phyloP scores from a whole-genome alignment of 495 filamentous ascomycete species.

The Penicillium cataractarum region DNA sequence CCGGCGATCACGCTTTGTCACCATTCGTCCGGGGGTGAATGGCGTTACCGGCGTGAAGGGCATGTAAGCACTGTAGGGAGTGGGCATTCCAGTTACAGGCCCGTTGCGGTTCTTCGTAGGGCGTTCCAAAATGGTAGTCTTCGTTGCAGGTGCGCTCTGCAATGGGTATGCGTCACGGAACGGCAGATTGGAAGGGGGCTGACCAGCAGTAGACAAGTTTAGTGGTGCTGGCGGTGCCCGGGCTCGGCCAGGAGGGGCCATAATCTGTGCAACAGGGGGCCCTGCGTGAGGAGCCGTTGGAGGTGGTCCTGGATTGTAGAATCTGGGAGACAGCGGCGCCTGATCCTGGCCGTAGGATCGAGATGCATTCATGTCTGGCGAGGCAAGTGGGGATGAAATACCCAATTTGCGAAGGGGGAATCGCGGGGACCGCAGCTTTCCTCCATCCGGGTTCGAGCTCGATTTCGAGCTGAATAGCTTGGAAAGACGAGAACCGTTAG shows the following conservation, averaged over 20 bases:
- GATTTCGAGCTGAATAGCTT: constrained; percentile 58
- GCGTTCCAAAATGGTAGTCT: constrained; percentile 78
- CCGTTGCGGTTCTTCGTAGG: constrained; percentile 55
- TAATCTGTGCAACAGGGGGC: constrained; percentile 24
- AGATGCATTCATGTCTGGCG: constrained; percentile 45
- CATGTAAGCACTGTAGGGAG: constrained; percentile 90
- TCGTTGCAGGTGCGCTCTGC: constrained; percentile 65
- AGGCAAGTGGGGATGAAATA: constrained; percentile 62
- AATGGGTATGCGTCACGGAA: constrained; percentile 57
- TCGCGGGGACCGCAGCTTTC: constrained; percentile 55
- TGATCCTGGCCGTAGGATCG: constrained; percentile 52
- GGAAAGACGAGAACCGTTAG: constrained; percentile 42
- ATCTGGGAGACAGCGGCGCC: constrained; percentile 59
- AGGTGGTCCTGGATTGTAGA: constrained; percentile 61
- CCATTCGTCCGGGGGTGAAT: constrained; percentile 76
- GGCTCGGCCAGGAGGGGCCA: constrained; percentile 24
- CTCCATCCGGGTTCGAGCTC: constrained; percentile 56
- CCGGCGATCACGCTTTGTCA: constrained; percentile 76
- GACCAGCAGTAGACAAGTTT: constrained; percentile 37
- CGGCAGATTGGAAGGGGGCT: constrained; percentile 51
- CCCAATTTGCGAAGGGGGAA: constrained; percentile 55
- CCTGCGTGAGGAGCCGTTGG: constrained; percentile 42
- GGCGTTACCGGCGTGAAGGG: constrained; percentile 87
- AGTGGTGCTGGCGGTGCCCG: constrained; percentile 39
- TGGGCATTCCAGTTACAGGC: constrained; percentile 76